phyloP scores from a whole-genome alignment of 306 rosid genomes.

The Rosa persica region DNA sequence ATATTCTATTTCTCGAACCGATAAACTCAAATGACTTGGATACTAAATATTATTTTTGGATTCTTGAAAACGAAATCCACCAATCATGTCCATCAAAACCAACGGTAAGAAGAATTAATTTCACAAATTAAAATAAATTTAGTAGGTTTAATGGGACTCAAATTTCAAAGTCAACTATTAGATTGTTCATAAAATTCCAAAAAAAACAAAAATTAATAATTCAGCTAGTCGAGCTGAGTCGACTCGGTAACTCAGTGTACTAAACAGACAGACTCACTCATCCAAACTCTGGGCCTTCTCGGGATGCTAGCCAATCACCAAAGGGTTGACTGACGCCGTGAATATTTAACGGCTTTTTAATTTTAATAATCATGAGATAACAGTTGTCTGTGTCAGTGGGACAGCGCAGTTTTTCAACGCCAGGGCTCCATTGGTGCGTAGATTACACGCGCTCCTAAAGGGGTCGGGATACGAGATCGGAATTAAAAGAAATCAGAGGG shows the following conservation, averaged over 20 bases:
- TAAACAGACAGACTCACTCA: background rate
- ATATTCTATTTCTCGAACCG: background rate
- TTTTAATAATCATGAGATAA: background rate
- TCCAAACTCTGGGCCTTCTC: background rate
- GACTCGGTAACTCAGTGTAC: background rate
- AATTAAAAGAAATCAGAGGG: background rate
- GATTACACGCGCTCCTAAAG: background rate
- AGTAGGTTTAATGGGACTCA: background rate
- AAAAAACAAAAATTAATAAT: background rate
- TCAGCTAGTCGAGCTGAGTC: constrained; percentile 10
- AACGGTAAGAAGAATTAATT: background rate
- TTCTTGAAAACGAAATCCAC: background rate
- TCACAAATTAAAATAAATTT: background rate
- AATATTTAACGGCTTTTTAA: background rate
- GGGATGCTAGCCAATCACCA: constrained; percentile 29
- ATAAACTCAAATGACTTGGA: background rate
- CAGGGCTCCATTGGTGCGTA: background rate
- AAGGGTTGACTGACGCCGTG: constrained; percentile 45
- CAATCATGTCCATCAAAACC: background rate
- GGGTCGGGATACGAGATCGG: background rate
- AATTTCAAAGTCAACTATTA: background rate
- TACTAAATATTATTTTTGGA: background rate
- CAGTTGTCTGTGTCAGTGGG: constrained; percentile 21
- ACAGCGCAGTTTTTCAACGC: background rate
- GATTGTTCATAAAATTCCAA: background rate